phyloP scores from a whole-genome alignment of 1,284 basidiomycete species.

The Butyriboletus appendiculatus region DNA sequence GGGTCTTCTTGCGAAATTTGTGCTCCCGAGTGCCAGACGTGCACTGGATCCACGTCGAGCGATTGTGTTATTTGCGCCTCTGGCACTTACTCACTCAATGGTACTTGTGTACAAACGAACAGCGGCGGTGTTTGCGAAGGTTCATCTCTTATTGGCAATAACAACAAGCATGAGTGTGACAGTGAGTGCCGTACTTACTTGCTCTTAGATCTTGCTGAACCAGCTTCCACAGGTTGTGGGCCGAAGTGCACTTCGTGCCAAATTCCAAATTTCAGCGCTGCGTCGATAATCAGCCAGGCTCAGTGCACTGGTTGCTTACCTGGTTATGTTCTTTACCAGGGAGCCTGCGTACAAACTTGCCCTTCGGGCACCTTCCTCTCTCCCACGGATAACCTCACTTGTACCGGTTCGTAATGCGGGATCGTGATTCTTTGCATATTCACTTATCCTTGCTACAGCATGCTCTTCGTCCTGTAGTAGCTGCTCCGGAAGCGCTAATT shows the following conservation, averaged over 20 bases:
- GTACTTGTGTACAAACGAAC: constrained; percentile 65
- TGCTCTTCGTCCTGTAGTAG: constrained; percentile 75
- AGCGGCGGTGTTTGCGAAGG: constrained; percentile 70
- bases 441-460: constrained; percentile 42
- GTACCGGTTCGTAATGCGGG: constrained; percentile 49
- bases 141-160: constrained; percentile 73
- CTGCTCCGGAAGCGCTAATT: constrained; percentile 63
- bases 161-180: constrained; percentile 77
- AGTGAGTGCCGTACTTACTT: constrained; percentile 48
- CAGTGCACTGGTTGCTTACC: constrained; percentile 78
- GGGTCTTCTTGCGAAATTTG: constrained; percentile 59
- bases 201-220: background rate
- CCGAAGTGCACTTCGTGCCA: constrained; percentile 76
- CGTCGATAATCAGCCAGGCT: constrained; percentile 62
- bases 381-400: constrained; percentile 69
- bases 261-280: constrained; percentile 68
- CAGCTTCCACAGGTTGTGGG: constrained; percentile 57
- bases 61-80: constrained; percentile 68
- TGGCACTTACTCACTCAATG: constrained; percentile 60
- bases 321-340: constrained; percentile 69
- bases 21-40: constrained; percentile 67
- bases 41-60: constrained; percentile 65
- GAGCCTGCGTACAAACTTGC: constrained; percentile 66
- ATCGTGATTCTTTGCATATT: constrained; percentile 7
- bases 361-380: constrained; percentile 72